Evolutionary conservation across 2,329 filamentous ascomycete species (phyloP), one percentile per base, ranked within the genome.

Genomic region (Colletotrichum sp.): DNA sequence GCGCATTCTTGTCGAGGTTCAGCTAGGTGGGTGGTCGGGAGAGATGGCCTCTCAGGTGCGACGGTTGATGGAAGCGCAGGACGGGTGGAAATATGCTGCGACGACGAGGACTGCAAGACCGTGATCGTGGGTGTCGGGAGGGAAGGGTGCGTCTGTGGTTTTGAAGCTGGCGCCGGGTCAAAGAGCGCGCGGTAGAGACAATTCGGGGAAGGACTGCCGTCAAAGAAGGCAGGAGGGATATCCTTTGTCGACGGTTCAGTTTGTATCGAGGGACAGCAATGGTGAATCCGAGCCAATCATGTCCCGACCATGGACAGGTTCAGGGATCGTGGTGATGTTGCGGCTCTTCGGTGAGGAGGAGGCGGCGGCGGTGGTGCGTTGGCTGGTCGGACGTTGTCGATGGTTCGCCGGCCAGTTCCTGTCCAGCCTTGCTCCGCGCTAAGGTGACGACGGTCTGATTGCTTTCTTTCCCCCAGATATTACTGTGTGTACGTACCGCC

Each of bases 261-360:
- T 21, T 62, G 63, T n/a, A 59, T 16, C 39, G 52, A 21, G 26
- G 8, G 55, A 55, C 39, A n/a, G 32, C 21, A 64, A 24, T 55
- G 55, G 39, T 64, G 21, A 32, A 55, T 39, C 39, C 18, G 67
- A 34, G 32, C 73, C 63, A 68, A 72, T 72, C 63, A 75, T 72
- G 63, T 49, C 55, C 52, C n/a, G 26, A 63, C 34, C 52, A 60
- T 30, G 62, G 36, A 57, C 30, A 26, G 62, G 49, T 39, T 72
- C 72, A 70, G 63, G 44, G 49, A 39, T 72, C 36, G 62, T 60
- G 60, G n/a, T 63, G 44, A 49, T 30, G 44, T 49, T 75, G 73
- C 73, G 63, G 73, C 69, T 72, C 73, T 72, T 63, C n/a, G 69
- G 72, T 55, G 62, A 72, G 39, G 39, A 71, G 59, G 72, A 49